A percentile compares a stretch with the other conserved stretches of the same genome.
Conservation (phyloP, 116 monocot genomes). For the Phalaenopsis hybrid region DNA sequence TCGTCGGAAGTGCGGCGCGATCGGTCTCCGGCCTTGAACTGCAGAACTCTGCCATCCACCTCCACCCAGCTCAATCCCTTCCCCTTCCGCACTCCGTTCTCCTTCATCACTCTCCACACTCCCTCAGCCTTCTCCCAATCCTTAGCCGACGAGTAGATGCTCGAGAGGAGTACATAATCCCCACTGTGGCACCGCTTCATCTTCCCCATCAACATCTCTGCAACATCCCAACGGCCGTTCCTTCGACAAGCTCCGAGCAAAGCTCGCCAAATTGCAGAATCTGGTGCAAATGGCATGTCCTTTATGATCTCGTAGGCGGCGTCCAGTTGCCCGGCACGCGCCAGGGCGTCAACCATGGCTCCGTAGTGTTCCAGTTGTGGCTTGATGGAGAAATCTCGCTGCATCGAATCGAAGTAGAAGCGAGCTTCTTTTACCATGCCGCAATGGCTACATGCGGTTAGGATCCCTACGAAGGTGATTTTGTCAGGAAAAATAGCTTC, state of each 20-base stretch:
- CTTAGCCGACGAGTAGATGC: slow-evolving; percentile 31
- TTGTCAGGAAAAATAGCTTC: slow-evolving; percentile 35
- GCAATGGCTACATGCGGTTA: slow-evolving; percentile 57
- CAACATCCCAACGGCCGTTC: slow-evolving; percentile 24
- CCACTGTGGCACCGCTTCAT: slow-evolving; percentile 25
- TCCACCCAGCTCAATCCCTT: slow-evolving; percentile 67
- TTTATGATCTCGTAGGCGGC: slow-evolving; percentile 39
- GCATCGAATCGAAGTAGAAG: slow-evolving; percentile 36
- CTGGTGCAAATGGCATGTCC: slow-evolving; percentile 46
- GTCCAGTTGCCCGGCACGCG: slow-evolving; percentile 45
- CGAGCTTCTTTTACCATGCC: slow-evolving; percentile 44
- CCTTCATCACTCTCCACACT: slow-evolving; percentile 46
- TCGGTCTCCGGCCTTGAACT: slow-evolving; percentile 52
- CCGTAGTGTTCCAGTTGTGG: slow-evolving; percentile 56
- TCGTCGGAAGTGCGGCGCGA: slow-evolving; percentile 20
- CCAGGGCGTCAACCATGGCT: slow-evolving; percentile 44
- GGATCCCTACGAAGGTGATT: slow-evolving; percentile 42
- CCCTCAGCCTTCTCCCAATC: slow-evolving; percentile 29
- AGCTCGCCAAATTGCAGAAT: slow-evolving; percentile 47
- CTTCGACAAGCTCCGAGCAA: slow-evolving; percentile 54
- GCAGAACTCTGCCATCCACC: slow-evolving; percentile 21
- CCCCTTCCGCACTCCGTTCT: slow-evolving; percentile 30
- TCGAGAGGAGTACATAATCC: slow-evolving; percentile 46
- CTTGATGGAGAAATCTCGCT: slow-evolving; percentile 21
- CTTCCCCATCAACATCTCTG: slow-evolving; percentile 17